These are phyloP conservation scores for Gyrodon lividus DNA, from an alignment of 768 basidiomycete species.

Conservation along the genomic window DNA sequence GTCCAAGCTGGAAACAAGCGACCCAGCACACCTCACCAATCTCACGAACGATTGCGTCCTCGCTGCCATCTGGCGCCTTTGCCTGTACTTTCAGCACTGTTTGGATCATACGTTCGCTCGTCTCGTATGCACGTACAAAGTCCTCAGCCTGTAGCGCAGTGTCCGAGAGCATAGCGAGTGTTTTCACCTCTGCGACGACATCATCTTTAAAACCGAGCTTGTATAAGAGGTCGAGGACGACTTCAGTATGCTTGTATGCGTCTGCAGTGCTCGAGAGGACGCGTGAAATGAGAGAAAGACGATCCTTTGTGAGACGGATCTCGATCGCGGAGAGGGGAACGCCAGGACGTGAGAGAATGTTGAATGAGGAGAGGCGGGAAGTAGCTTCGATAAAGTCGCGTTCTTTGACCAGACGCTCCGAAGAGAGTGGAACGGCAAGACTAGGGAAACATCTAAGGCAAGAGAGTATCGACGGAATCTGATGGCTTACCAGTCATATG, in stretches of 20 bases:
- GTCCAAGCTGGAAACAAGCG: conserved; percentile 83
- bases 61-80: conserved; percentile 24
- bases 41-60: conserved; percentile 48
- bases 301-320: conserved; percentile 88
- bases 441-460: conserved; percentile 40
- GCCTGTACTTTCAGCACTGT: conserved; percentile 51
- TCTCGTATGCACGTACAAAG: conserved; percentile 69
- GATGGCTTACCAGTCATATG: conserved; percentile 81
- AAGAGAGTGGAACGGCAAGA: conserved; percentile 67
- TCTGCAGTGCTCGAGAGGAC: conserved; percentile 83
- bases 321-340: conserved; percentile 86
- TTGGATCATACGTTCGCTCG: conserved; percentile 68
- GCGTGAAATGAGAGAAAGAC: conserved; percentile 80
- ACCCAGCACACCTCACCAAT: conserved; percentile 88
- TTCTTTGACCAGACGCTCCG: conserved; percentile 63
- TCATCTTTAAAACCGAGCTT: conserved; percentile 83
- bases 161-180: conserved; percentile 87
- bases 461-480: neutral
- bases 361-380: conserved; percentile 91
- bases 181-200: conserved; percentile 72
- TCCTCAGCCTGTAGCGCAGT: conserved; percentile 84
- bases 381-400: conserved; percentile 98
- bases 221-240: conserved; percentile 84
- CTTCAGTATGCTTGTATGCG: conserved; percentile 89
- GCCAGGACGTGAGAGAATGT: conserved; percentile 71